phyloP scores from a whole-genome alignment of 768 basidiomycete species.

The Mycena epipterygia region DNA sequence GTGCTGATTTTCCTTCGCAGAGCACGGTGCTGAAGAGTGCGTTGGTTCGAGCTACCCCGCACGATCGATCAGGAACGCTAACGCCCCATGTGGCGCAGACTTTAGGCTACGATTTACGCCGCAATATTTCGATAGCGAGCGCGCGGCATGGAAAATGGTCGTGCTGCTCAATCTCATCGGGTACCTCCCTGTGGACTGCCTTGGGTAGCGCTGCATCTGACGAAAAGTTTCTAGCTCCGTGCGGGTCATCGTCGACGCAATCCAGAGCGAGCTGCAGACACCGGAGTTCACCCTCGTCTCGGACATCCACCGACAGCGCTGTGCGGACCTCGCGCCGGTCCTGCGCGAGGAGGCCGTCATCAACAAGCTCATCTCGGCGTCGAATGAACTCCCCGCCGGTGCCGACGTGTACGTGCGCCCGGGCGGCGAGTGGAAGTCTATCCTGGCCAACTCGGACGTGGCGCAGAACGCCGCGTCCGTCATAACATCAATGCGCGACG shows the following conservation, averaged over 20 bases:
- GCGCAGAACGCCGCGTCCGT: slow-evolving; percentile 61
- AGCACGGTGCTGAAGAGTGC: slow-evolving; percentile 65
- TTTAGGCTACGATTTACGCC: slow-evolving; percentile 79
- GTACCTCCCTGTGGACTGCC: slow-evolving; percentile 45
- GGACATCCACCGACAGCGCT: slow-evolving; percentile 46
- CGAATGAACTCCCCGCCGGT: slow-evolving; percentile 64
- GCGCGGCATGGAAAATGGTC: slow-evolving; percentile 71
- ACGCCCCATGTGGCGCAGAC: slow-evolving; percentile 54
- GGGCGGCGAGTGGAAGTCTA: slow-evolving; percentile 70
- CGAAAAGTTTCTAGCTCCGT: slow-evolving; percentile 58
- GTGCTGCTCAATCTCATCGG: slow-evolving; percentile 80
- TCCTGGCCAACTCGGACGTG: slow-evolving; percentile 43
- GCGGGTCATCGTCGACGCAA: slow-evolving; percentile 64
- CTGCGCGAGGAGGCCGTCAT: slow-evolving; percentile 46
- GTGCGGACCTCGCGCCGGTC: slow-evolving; percentile 54
- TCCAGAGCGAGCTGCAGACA: slow-evolving; percentile 42
- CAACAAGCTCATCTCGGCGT: slow-evolving; percentile 62
- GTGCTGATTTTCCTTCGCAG: slow-evolving; percentile 41
- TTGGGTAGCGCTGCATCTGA: neutral
- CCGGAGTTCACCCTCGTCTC: slow-evolving; percentile 36
- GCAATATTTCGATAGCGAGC: slow-evolving; percentile 68
- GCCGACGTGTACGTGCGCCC: slow-evolving; percentile 68
- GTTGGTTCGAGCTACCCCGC: slow-evolving; percentile 8
- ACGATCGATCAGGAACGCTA: neutral
- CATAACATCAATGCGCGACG: slow-evolving; percentile 66